Conservation (phyloP, 2,329 filamentous ascomycete species). For the Cladosporium sp. region DNA sequence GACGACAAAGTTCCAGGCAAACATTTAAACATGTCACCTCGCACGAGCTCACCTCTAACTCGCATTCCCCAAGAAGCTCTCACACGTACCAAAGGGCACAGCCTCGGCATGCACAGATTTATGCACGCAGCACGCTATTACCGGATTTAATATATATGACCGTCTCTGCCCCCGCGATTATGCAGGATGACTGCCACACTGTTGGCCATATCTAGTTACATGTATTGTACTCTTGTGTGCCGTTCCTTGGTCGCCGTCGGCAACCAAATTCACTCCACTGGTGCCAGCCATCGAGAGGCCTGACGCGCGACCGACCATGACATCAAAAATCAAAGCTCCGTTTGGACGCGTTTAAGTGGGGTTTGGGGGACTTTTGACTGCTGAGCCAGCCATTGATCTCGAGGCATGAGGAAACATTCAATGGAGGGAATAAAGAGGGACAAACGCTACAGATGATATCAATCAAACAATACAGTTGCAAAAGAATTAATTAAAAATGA, state of each 20-base stretch:
- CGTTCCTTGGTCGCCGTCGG: background rate
- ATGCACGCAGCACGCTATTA: too few relatives aligned
- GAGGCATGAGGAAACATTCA: too few relatives aligned
- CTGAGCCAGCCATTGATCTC: too few relatives aligned
- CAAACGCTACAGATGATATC: too few relatives aligned
- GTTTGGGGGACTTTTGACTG: background rate
- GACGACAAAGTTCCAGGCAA: background rate
- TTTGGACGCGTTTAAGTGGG: background rate
- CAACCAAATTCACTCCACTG: background rate
- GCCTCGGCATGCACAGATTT: background rate
- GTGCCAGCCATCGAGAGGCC: background rate
- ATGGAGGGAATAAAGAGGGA: too few relatives aligned
- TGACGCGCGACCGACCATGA: background rate
- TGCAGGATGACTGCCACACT: too few relatives aligned
- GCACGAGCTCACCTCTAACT: conserved; percentile 1
- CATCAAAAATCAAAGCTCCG: background rate
- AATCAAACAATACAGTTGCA: too few relatives aligned
- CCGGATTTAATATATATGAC: background rate
- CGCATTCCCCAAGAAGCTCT: too few relatives aligned
- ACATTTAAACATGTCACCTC: background rate
- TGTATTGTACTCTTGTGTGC: too few relatives aligned
- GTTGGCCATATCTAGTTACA: too few relatives aligned
- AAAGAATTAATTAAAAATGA: background rate
- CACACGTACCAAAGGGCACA: too few relatives aligned
- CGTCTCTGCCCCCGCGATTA: background rate